These are phyloP conservation scores for Exophiala mesophila DNA, from an alignment of 2,329 filamentous ascomycete genomes.

Conservation along the genomic window DNA sequence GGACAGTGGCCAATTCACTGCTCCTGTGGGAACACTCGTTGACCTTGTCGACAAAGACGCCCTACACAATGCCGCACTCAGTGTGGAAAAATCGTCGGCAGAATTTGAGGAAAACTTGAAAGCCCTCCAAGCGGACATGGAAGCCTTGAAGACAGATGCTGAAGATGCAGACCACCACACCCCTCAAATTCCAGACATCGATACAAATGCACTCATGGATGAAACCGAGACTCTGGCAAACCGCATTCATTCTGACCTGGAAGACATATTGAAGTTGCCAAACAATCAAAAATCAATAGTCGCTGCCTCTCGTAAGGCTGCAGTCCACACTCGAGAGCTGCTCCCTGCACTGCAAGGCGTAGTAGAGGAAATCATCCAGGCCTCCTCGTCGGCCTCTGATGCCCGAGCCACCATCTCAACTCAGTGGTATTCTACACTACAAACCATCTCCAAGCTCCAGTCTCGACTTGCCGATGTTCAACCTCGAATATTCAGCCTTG, in stretches of 20 bases:
- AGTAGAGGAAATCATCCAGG: slow-evolving; percentile 52
- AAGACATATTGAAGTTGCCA: slow-evolving; percentile 65
- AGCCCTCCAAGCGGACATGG: slow-evolving; percentile 14
- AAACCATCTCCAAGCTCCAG: slow-evolving; percentile 74
- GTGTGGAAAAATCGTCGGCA: slow-evolving; percentile 15
- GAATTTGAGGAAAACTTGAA: slow-evolving; percentile 19
- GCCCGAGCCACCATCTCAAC: slow-evolving; percentile 49
- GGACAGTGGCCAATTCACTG: slow-evolving; percentile 2
- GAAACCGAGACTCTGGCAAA: slow-evolving; percentile 82
- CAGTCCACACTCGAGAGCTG: slow-evolving; percentile 59
- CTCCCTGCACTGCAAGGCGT: slow-evolving; percentile 57
- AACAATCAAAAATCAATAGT: slow-evolving; percentile 61
- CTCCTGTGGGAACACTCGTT: slow-evolving; percentile 22
- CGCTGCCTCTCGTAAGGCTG: slow-evolving; percentile 59
- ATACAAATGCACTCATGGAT: slow-evolving; percentile 21
- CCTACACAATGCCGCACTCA: slow-evolving; percentile 17
- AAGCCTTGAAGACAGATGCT: slow-evolving; percentile 20
- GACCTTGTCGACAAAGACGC: slow-evolving; percentile 18
- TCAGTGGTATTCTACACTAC: slow-evolving; percentile 70
- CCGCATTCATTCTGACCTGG: slow-evolving; percentile 83
- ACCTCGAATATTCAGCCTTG: slow-evolving; percentile 64
- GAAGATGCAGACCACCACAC: slow-evolving; percentile 8
- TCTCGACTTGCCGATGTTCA: slow-evolving; percentile 68
- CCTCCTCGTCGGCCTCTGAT: slow-evolving; percentile 62
- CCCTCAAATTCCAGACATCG: slow-evolving; percentile 19